phyloP scores from a whole-genome alignment of 1,284 basidiomycete species.

The Rhodotorula sp. region DNA sequence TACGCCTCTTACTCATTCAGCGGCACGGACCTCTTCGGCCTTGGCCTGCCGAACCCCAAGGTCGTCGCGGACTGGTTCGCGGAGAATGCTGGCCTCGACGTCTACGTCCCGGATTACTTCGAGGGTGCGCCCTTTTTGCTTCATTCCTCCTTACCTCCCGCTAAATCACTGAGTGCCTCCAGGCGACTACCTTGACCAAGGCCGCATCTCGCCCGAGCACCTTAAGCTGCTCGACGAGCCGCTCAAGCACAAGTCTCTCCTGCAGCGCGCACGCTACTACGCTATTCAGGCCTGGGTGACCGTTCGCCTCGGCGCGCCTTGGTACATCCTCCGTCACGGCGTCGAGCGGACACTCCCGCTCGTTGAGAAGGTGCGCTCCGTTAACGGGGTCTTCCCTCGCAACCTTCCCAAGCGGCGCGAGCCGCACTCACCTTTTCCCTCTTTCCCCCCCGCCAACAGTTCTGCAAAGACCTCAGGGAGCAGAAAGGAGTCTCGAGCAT shows the following conservation, averaged over 20 bases:
- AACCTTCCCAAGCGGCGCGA: not conserved
- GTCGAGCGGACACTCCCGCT: not conserved
- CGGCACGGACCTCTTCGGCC: conserved; percentile 23
- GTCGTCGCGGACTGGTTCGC: conserved; percentile 25
- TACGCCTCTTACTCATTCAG: not conserved
- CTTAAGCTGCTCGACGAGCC: not conserved
- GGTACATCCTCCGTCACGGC: not conserved
- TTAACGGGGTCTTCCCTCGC: too few relatives aligned
- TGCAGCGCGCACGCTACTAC: not conserved
- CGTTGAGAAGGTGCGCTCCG: not conserved
- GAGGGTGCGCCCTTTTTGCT: not conserved
- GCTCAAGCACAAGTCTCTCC: not conserved
- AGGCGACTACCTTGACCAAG: conserved; percentile 14
- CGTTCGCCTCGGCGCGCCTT: not conserved
- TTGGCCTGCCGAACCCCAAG: conserved; percentile 21
- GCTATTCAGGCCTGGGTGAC: not conserved
- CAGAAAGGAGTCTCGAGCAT: conserved; percentile 5
- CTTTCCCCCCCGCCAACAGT: not conserved
- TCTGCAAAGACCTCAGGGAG: conserved; percentile 10
- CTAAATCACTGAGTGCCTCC: not conserved
- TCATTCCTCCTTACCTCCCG: too few relatives aligned
- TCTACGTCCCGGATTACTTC: conserved; percentile 21
- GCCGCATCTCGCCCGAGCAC: not conserved
- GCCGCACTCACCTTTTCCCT: fast-evolving
- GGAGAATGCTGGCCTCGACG: not conserved